Percentiles rank a stretch among this genome's conserved stretches.
Conservation (phyloP, 2,329 filamentous ascomycete species). For the Colletotrichum tropicicola region DNA sequence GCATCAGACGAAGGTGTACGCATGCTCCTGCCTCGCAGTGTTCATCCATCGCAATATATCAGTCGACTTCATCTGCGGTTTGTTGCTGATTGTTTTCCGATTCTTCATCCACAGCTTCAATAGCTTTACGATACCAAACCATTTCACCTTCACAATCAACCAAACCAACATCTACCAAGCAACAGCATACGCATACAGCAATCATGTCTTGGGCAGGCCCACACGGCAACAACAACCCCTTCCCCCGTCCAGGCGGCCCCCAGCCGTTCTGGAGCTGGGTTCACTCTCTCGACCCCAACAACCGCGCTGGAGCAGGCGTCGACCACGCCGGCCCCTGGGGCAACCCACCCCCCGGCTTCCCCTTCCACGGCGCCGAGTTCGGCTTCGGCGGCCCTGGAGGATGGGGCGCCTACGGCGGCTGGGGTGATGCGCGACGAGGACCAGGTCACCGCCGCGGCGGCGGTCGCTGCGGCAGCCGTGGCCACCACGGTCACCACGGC, state of each 20-base stretch:
- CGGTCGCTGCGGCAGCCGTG: conserved; percentile 19
- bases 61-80: background rate
- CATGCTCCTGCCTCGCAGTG: conserved; percentile 20
- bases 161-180: background rate
- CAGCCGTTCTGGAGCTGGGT: conserved; percentile 40
- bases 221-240: conserved; percentile 26
- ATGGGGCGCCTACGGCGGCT: conserved; percentile 20
- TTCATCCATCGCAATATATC: conserved; percentile 3
- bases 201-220: conserved; percentile 31
- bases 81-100: background rate
- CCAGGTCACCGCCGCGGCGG: conserved; percentile 10
- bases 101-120: conserved; percentile 7
- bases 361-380: conserved; percentile 38
- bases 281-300: conserved; percentile 42
- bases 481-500: conserved; percentile 24
- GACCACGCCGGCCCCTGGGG: conserved; percentile 42
- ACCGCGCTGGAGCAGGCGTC: conserved; percentile 44
- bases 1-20: conserved; percentile 27
- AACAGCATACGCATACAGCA: too few relatives aligned
- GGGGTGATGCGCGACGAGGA: conserved; percentile 16
- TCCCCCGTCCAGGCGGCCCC: conserved; percentile 6
- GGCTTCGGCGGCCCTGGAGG: conserved; percentile 21
- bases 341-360: conserved; percentile 42
- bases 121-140: conserved; percentile 9
- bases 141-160: background rate